Evolutionary conservation across 129 eudicot species (phyloP).

Genomic region (Escallonia rubra): DNA sequence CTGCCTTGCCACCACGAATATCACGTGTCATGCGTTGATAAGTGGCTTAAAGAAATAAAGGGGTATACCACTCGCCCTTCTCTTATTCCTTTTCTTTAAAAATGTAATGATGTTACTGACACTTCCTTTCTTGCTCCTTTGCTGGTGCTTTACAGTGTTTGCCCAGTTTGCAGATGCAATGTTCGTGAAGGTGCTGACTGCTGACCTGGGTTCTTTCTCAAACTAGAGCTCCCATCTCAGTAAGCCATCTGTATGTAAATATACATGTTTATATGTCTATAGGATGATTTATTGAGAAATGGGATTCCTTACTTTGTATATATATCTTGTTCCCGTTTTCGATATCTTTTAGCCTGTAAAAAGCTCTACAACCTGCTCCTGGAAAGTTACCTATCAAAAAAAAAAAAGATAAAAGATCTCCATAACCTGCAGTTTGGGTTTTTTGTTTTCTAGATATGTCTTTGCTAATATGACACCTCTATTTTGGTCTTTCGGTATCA

Average conservation of each 20-base stretch:
- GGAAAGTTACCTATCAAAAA: too few relatives aligned
- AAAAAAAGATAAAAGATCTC: too few relatives aligned
- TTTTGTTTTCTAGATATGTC: too few relatives aligned
- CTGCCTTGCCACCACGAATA: constrained; percentile 74
- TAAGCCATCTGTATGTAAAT: constrained; percentile 22
- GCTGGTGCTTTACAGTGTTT: constrained; percentile 36
- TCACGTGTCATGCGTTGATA: constrained; percentile 57
- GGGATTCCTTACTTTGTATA: too few relatives aligned
- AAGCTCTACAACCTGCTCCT: too few relatives aligned
- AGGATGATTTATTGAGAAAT: too few relatives aligned
- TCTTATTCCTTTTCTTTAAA: neutral
- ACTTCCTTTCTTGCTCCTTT: constrained; percentile 2
- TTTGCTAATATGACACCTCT: too few relatives aligned
- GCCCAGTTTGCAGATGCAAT: constrained; percentile 64
- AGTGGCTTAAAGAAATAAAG: constrained; percentile 80
- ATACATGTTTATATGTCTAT: constrained; percentile 1
- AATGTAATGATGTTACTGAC: neutral
- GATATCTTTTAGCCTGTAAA: too few relatives aligned
- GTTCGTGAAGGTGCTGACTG: constrained; percentile 37
- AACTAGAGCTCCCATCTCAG: constrained; percentile 29
- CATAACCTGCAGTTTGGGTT: too few relatives aligned
- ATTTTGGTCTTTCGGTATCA: too few relatives aligned
- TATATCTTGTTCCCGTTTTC: too few relatives aligned
- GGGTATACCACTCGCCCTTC: constrained; percentile 34
- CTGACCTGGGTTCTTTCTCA: constrained; percentile 17